phyloP scores from a whole-genome alignment of 257 asterid genomes.

The Solanum lignicaule region DNA sequence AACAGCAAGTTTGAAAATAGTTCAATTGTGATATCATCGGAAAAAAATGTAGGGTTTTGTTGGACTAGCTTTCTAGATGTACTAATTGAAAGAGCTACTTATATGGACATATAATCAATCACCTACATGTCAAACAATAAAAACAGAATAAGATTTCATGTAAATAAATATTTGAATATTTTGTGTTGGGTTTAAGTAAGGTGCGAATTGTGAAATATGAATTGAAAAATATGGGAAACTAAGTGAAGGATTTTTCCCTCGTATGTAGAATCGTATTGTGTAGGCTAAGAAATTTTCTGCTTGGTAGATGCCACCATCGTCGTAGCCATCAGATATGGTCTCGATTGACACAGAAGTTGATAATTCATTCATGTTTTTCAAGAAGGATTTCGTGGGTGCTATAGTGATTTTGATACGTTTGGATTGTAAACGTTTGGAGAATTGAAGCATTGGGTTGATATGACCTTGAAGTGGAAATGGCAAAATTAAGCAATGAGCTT shows the following conservation, averaged over 20 bases:
- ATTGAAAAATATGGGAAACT: no score
- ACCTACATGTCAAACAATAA: background rate
- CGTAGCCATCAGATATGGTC: slow-evolving; percentile 34
- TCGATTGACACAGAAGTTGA: slow-evolving; percentile 5
- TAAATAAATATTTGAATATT: no score
- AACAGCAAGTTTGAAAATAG: no score
- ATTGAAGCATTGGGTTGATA: slow-evolving; percentile 36
- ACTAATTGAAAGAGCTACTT: no score
- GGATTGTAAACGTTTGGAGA: background rate
- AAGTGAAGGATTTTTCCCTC: no score
- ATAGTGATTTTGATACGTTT: background rate
- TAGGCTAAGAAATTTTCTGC: slow-evolving; percentile 15
- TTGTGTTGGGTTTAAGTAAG: no score
- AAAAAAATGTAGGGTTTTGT: no score
- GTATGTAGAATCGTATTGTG: background rate
- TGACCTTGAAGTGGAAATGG: slow-evolving; percentile 42
- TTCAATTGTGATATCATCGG: no score
- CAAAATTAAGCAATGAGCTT: slow-evolving; percentile 21
- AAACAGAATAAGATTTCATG: background rate
- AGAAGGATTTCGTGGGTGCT: background rate
- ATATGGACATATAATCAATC: background rate
- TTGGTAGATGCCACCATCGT: slow-evolving; percentile 5
- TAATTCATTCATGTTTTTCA: background rate
- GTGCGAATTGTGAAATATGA: no score
- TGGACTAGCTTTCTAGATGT: no score